Evolutionary conservation across 2,329 filamentous ascomycete genomes (phyloP), one percentile per base, ranked within the genome.

Genomic region (Podosphaera aphanis): DNA sequence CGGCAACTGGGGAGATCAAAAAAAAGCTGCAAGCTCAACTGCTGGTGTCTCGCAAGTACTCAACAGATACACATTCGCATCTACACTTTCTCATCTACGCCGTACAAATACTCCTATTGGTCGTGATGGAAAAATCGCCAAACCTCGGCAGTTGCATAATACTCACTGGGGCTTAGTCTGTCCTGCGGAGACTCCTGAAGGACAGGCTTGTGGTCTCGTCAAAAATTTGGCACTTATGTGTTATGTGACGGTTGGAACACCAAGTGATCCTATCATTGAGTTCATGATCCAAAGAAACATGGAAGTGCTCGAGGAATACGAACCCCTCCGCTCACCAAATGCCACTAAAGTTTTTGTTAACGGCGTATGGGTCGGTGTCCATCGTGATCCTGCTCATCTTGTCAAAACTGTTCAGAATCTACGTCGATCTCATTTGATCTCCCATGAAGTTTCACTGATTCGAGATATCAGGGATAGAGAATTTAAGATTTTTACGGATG

Each of bases 1-100:
- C 13, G 90, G 90, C 53, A 98, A 98, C 64, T 98, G 90, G 92
- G 92, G 90, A 58, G 90, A 98, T 53, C 90, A 98, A 67, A 98
- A 95, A 72, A 98, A 95, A 68, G 86, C 90, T 18, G 82, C 83
- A 56, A 88, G 80, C 55, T 83, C 86, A 1, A 95, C 92, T 52
- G 90, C 90, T 41, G 92, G 90, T 70, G 90, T 98, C 41, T 95
- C 88, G 42, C 90, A 98, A 64, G 92, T 98, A 64, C 66, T 98
- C 57, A 98, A 94, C 66, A 77, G 90, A 60, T 98, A 95, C 61
- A 95, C 92, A 0, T 98, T 94, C 59, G 78, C 90, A 15, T 98
- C 92, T 36, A 95, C 88, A 0, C 65, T 98, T 38, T 98, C 90
- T 16, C 92, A 98, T 78, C 72, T 98, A 64, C 79, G 92, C 56